phyloP scores from a whole-genome alignment of 495 filamentous ascomycete genomes.

The Parachaetomium inaequale region DNA sequence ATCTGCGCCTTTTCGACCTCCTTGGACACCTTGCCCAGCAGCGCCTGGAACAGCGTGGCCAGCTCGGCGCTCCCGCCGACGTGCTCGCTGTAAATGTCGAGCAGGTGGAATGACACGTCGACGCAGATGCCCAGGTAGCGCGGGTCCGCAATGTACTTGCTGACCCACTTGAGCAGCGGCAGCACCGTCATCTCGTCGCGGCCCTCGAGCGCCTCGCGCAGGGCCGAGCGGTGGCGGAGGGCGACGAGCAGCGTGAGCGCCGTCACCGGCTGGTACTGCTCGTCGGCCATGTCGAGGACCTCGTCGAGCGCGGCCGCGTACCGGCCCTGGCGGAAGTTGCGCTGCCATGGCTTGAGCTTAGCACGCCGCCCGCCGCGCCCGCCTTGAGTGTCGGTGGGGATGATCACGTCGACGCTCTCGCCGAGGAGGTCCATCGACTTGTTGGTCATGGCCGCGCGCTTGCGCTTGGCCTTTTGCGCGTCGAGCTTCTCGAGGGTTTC shows the following conservation, averaged over 20 bases:
- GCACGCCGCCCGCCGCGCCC: slow-evolving; percentile 40
- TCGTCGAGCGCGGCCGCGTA: slow-evolving; percentile 75
- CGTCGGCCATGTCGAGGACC: slow-evolving; percentile 53
- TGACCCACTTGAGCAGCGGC: slow-evolving; percentile 79
- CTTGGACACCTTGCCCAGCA: slow-evolving; percentile 64
- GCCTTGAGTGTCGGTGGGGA: slow-evolving; percentile 37
- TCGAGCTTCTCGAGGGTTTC: slow-evolving; percentile 61
- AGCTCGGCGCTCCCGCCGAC: slow-evolving; percentile 70
- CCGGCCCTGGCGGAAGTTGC: slow-evolving; percentile 69
- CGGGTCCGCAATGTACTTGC: slow-evolving; percentile 72
- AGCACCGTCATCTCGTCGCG: slow-evolving; percentile 80
- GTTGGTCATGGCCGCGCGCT: slow-evolving; percentile 64
- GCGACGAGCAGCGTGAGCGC: slow-evolving; percentile 76
- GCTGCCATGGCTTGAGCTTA: slow-evolving; percentile 73
- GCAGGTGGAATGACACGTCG: slow-evolving; percentile 71
- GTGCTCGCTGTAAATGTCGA: slow-evolving; percentile 84
- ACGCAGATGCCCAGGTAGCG: slow-evolving; percentile 71
- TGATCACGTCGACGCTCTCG: slow-evolving; percentile 82
- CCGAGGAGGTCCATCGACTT: slow-evolving; percentile 79
- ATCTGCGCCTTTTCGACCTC: slow-evolving; percentile 80
- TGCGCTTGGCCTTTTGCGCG: slow-evolving; percentile 61
- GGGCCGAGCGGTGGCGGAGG: slow-evolving; percentile 80
- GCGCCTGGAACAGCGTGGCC: slow-evolving; percentile 57
- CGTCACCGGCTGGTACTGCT: slow-evolving; percentile 53
- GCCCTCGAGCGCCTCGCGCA: slow-evolving; percentile 72